phyloP scores from a whole-genome alignment of 345 rosid genomes.

The Syzygium oleosum region DNA sequence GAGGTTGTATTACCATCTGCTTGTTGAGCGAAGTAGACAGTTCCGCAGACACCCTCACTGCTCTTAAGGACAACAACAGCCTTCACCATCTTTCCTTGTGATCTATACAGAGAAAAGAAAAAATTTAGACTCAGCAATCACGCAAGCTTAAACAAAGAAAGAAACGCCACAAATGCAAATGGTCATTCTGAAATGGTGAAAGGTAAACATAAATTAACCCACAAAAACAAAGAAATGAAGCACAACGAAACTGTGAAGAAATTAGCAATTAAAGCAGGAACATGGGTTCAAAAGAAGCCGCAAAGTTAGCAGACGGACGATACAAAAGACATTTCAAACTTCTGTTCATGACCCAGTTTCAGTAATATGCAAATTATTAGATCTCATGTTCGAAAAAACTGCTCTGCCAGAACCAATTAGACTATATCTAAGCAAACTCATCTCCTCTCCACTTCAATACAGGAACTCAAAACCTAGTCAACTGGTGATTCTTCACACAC shows the following conservation, averaged over 20 bases:
- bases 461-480: not conserved
- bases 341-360: not conserved
- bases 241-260: not conserved
- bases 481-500: not conserved
- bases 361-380: not conserved
- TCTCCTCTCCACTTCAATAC: not conserved
- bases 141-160: not conserved
- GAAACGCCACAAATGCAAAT: not conserved
- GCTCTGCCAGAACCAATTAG: not conserved
- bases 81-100: conserved; percentile 78
- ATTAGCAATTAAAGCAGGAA: not conserved
- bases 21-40: conserved; percentile 67
- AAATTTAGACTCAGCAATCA: not conserved
- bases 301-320: not conserved
- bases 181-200: not conserved
- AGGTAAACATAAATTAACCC: not conserved
- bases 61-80: conserved; percentile 72
- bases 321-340: not conserved
- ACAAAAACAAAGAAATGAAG: not conserved
- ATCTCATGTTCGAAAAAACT: not conserved
- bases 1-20: conserved; percentile 45
- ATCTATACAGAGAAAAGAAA: conserved; percentile 26
- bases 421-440: not conserved
- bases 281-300: not conserved
- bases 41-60: conserved; percentile 76